Base-by-base conservation (phyloP, 768 basidiomycete genomes). In the Nidula microcarpa region DNA sequence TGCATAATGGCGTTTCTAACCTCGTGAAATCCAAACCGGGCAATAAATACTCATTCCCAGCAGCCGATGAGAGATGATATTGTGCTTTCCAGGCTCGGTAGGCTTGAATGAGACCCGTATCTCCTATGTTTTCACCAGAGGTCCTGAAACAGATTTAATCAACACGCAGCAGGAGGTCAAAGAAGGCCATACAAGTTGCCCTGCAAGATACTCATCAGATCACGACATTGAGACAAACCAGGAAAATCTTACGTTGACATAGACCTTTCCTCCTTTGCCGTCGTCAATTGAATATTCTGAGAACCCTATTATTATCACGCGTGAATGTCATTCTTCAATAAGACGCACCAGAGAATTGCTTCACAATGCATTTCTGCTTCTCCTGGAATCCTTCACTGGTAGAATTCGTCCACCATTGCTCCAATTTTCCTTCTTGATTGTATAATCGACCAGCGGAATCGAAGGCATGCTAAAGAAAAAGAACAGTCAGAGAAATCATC, bases 61-160 rank as follows among this genome's bases (percentile, higher is more conserved):
- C 76, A 47, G 77, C 65, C 50, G 77, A 70, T 1, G 87, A 85
- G n/a, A 73, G 68, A 47, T 81, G 67, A 61, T 77, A 88, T 54
- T 92, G 89, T 13, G 77, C 76, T 66, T 91, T 86, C 97, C 97
- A 99, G 14, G 97, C 97, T 9, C 89, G 80, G 67, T 85, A 96
- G 0, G 94, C 85, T 67, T 93, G 91, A 43, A 94, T 85, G 16
- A 94, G 70, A 9, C 91, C 91, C 0, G 80, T 81, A 63, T 96
- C 94, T 6, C 91, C 94, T 53, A 94, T 92, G 63, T 94, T 94
- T 68, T 96, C 94, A 5, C 92, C 92, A 9, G 90, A 90, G 1
- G 94, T 97, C 50, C 91, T 91, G 54, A 35, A 51, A 51, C 53
- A 11, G 32, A 43, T 17, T 14, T 32, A 47, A 32, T n/a, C 32